Evolutionary conservation across 2,329 filamentous ascomycete genomes (phyloP), one percentile per base, ranked within the genome.

Genomic region (Lachnellula arida): DNA sequence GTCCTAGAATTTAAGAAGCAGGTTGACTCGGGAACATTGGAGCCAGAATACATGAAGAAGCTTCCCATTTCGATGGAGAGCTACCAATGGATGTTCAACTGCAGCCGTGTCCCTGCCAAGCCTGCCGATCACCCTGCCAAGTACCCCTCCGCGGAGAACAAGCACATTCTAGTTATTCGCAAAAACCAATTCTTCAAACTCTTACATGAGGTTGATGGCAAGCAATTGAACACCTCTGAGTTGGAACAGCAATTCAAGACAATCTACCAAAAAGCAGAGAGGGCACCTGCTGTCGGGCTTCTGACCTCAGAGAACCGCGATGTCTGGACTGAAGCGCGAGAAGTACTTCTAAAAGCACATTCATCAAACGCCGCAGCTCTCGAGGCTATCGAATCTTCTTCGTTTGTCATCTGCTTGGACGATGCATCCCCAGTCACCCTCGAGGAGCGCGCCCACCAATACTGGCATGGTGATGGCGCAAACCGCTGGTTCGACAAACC

Each of bases 401-500:
- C 92, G 0, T 99, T 99, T 71, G 76, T 97, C 35, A 83, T 99
- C 67, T 97, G 93, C 74, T 82, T 99, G 5, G 94, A 99, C 70
- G 91, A 97, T 68, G 90, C 92, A 22, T 80, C 86, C 2, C 94
- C 94, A 2, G 86, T 97, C 25, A 99, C 94, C 1, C 84, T 97
- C 15, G 92, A 97, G 77, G 94, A 97, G 80, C 91, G 95, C 59
- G 89, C 93, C 1, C 90, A 88, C 74, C 88, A 91, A 73, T 99
- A 97, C 82, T 99, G 94, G 95, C 93, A 97, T 75, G 94, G 94
- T 53, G 93, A 99, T 68, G 94, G 94, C 55, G 79, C 84, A 65
- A 99, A 99, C 79, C 85, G 94, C 64, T 99, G 92, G 92, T 97
- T 86, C 70, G 94, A 99, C 81, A 99, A 99, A 81, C 94, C 94